Evolutionary conservation across 2,329 filamentous ascomycete species (phyloP).

Genomic region (Pseudocercospora ulei): DNA sequence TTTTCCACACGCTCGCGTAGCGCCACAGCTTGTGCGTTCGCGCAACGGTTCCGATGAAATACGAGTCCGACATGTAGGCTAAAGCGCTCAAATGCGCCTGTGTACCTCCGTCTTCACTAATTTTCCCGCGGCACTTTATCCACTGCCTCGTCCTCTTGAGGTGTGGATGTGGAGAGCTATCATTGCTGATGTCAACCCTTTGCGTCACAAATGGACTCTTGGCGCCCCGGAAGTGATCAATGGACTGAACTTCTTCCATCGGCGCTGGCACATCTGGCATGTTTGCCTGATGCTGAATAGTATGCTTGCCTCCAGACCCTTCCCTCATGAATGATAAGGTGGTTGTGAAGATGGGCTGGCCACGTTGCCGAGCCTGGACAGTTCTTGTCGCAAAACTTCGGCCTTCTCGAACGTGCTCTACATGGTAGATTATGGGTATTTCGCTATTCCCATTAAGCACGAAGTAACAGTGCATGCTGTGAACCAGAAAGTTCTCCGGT

Average conservation of each 20-base stretch:
- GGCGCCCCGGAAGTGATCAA: conserved; percentile 31
- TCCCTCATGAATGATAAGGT: conserved; percentile 79
- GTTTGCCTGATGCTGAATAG: conserved; percentile 55
- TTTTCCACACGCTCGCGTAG: conserved; percentile 42
- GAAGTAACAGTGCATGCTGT: conserved; percentile 99
- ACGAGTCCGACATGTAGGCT: conserved; percentile 78
- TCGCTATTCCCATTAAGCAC: conserved; percentile 77
- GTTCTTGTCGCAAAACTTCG: conserved; percentile 83
- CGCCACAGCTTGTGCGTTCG: conserved; percentile 73
- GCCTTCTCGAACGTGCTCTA: conserved; percentile 85
- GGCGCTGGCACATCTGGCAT: conserved; percentile 43
- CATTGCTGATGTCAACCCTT: conserved; percentile 49
- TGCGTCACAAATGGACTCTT: conserved; percentile 51
- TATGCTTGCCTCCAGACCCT: conserved; percentile 48
- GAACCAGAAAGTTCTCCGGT: conserved; percentile 65
- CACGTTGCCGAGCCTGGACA: conserved; percentile 86
- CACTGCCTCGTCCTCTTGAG: conserved; percentile 58
- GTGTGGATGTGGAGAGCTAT: conserved; percentile 47
- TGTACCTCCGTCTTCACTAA: conserved; percentile 62
- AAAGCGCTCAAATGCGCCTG: conserved; percentile 77
- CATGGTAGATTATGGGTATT: conserved; percentile 85
- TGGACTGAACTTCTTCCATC: conserved; percentile 32
- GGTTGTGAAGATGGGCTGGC: conserved; percentile 86
- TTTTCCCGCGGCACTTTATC: conserved; percentile 63
- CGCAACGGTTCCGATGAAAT: conserved; percentile 82